Percentiles rank a stretch among this genome's conserved stretches.
phyloP scores from a whole-genome alignment of 805 yeast genomes.

The Suhomyces prunicola region DNA sequence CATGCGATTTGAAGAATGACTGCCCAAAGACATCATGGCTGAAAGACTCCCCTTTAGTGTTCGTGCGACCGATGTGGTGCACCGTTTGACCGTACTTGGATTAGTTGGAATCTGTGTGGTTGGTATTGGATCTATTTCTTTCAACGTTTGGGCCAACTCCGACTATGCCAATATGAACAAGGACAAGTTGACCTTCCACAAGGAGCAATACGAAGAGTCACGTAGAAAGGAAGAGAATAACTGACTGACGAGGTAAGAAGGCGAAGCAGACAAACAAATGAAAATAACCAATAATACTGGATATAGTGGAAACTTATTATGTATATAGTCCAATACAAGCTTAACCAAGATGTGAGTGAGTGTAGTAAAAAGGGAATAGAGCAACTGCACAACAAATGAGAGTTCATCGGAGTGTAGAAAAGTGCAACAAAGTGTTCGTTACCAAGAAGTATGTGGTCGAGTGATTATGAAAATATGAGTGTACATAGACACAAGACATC shows the following conservation, averaged over 20 bases:
- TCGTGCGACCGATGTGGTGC: slow-evolving; percentile 43
- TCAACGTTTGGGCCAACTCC: slow-evolving; percentile 42
- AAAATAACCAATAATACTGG: neutral
- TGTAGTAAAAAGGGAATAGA: neutral
- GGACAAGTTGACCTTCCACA: slow-evolving; percentile 36
- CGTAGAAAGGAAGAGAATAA: slow-evolving; percentile 13
- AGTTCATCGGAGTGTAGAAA: too few species aligned
- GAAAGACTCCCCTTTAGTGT: slow-evolving; percentile 39
- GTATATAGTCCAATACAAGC: neutral
- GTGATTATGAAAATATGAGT: too few species aligned
- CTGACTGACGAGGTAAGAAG: neutral
- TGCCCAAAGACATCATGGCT: slow-evolving; percentile 3
- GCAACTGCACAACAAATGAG: neutral
- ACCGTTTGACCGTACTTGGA: slow-evolving; percentile 41
- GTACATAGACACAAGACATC: too few species aligned
- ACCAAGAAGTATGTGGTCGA: too few species aligned
- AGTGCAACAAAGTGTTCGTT: too few species aligned
- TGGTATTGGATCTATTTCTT: slow-evolving; percentile 38
- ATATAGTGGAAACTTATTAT: neutral
- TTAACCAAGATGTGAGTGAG: neutral
- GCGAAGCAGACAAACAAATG: neutral
- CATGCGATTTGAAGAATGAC: neutral
- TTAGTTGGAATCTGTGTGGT: slow-evolving; percentile 40
- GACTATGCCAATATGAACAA: slow-evolving; percentile 42
- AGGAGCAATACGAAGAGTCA: slow-evolving; percentile 29